Evolutionary conservation across 345 rosid species (phyloP), one percentile per base, ranked within the genome.

Genomic region (Dipteronia dyeriana): DNA sequence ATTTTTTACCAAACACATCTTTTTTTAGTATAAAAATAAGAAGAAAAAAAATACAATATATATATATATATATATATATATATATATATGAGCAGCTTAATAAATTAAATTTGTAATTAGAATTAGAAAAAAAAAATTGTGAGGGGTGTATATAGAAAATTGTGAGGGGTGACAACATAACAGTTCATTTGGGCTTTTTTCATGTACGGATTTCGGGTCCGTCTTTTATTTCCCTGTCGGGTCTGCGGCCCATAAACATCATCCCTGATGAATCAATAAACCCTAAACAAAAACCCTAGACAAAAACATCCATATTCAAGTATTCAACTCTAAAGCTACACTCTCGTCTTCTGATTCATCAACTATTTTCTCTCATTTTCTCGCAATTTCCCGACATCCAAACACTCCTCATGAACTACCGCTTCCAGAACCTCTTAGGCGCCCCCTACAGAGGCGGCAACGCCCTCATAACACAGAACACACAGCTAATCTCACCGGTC

Each of bases 391-490:
- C 22, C 66, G n/a, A 38, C 66, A 47, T 53, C 73, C 74, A 41
- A 76, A 75, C 84, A 63, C 17, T 59, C n/a, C 41, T 34, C 43
- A 96, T 96, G 99, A 89, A 94, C 82, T 94, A 90, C 82, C 85
- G 90, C 22, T 94, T 96, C 79, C 97, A 91, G 45, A 94, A 96
- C 73, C 91, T 94, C 75, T 85, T 94, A 0, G 97, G 97, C 45
- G 97, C 97, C 13, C 97, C 99, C 9, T 96, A 92, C 85, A 81
- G 97, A 41, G 98, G 99, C 74, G 98, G 99, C 56, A 87, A 94
- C 74, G 95, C 88, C 66, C 79, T 89, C 20, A 26, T 96, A 29
- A 81, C 87, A 2, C 88, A 88, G 49, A 90, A 89, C 77, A 87
- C 91, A 11, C 95, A 83, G 71, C 85, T 94, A 22, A 85, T 96